phyloP scores from a whole-genome alignment of 2,329 filamentous ascomycete species.

The Apiospora sp. region DNA sequence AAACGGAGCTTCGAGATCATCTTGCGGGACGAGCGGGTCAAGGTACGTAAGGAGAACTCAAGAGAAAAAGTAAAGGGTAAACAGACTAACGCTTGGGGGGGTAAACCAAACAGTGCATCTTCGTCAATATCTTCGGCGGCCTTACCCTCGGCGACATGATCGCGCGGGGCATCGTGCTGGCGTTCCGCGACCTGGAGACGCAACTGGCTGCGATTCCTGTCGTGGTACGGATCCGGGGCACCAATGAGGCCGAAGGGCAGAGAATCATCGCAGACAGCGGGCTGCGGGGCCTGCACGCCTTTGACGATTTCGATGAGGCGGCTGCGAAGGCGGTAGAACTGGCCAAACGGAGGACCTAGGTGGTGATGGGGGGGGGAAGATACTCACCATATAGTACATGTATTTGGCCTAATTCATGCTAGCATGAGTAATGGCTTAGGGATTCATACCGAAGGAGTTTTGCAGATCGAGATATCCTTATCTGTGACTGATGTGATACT shows the following conservation, averaged over 20 bases:
- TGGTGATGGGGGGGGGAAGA: neutral
- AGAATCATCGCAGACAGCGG: slow-evolving; percentile 74
- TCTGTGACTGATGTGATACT: neutral
- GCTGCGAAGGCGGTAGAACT: slow-evolving; percentile 71
- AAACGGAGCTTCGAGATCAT: slow-evolving; percentile 79
- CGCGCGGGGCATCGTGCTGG: slow-evolving; percentile 75
- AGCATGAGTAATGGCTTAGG: neutral
- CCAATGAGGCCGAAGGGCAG: slow-evolving; percentile 75
- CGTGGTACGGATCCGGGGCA: slow-evolving; percentile 79
- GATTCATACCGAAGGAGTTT: neutral
- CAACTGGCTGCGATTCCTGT: slow-evolving; percentile 64
- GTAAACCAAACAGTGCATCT: slow-evolving; percentile 44
- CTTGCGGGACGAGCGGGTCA: slow-evolving; percentile 74
- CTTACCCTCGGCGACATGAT: slow-evolving; percentile 84
- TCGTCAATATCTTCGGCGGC: slow-evolving; percentile 65
- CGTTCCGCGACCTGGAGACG: slow-evolving; percentile 73
- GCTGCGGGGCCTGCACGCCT: slow-evolving; percentile 69
- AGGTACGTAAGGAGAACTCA: slow-evolving; percentile 51
- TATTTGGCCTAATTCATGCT: neutral
- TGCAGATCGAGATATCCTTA: neutral
- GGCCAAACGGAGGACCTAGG: slow-evolving; percentile 42
- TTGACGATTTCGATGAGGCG: slow-evolving; percentile 78
- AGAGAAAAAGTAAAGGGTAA: neutral
- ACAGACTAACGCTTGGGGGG: neutral
- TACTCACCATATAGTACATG: neutral